Evolutionary conservation across 768 basidiomycete species (phyloP), one percentile per base, ranked within the genome.

Genomic region (Bullera alba): DNA sequence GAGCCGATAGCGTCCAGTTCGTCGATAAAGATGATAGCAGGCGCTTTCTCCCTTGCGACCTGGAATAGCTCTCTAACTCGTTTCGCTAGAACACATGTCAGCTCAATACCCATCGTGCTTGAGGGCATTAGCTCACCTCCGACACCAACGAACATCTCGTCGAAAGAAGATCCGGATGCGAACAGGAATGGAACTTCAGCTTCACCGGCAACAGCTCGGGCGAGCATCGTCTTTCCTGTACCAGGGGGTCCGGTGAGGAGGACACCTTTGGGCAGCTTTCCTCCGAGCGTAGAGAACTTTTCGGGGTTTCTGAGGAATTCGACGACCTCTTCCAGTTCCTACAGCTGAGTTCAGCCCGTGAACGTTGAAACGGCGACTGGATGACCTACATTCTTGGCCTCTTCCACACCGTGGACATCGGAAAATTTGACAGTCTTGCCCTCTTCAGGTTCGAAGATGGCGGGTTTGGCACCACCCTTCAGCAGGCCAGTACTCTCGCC

Each of bases 191-290:
- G 90, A 4, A 99, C 95, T 15, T 86, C 92, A 15, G 95, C 95
- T 76, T 99, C 95, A 41, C 95, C 95, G 2, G 95, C 95, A 5
- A 96, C 85, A 7, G 95, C 95, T 53, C 93, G 78, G 4, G 95
- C 95, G n/a, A 99, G 78, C 80, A 97, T 81, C 2, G 95, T 99
- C 77, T 99, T 99, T 69, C 95, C 95, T 15, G 95, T 97, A 56
- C 93, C 67, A 2, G 70, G 72, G 41, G 69, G 69, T 25, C 76
- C 76, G 22, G 74, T 75, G 42, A 75, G 80, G 12, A 96, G 76
- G 39, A 97, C 83, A 56, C 95, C 95, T 71, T 95, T 93, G 0
- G 92, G 88, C 7, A 97, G 77, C 71, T 87, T 90, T 12, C 95
- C 95, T 37, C 95, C 95, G 1, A 99, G 80, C 23, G 83, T 81